Percentiles rank a stretch among this genome's conserved stretches.
phyloP scores from a whole-genome alignment of 257 asterid species.

The Cordia subcordata region DNA sequence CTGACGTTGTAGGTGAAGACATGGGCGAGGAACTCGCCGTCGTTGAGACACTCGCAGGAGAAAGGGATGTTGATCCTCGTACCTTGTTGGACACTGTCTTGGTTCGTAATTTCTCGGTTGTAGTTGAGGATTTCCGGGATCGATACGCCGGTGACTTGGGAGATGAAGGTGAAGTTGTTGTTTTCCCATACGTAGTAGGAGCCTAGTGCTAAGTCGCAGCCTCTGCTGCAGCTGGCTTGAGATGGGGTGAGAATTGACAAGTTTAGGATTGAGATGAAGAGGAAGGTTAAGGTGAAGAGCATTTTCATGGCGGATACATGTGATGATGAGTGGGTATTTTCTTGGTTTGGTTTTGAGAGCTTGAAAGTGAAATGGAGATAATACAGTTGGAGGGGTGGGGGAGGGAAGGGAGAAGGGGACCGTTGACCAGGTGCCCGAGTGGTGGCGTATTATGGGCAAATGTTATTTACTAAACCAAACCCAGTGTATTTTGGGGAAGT shows the following conservation, averaged over 20 bases:
- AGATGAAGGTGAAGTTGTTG: conserved; percentile 26
- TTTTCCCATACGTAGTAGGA: conserved; percentile 46
- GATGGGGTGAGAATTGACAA: conserved; percentile 7
- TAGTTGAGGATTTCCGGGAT: conserved; percentile 20
- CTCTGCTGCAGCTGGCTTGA: conserved; percentile 46
- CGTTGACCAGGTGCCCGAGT: conserved; percentile 2
- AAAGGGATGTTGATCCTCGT: conserved; percentile 57
- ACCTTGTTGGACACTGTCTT: conserved; percentile 36
- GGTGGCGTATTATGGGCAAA: too few species aligned
- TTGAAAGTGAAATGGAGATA: neutral
- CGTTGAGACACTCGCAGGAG: conserved; percentile 54
- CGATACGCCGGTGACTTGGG: conserved; percentile 16
- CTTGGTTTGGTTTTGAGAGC: neutral
- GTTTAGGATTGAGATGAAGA: neutral
- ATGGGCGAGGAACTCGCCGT: conserved; percentile 47
- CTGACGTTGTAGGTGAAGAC: conserved; percentile 30
- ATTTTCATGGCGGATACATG: neutral
- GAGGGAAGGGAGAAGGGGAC: neutral
- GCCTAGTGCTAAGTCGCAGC: conserved; percentile 67
- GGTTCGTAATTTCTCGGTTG: conserved; percentile 46
- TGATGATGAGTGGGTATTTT: neutral
- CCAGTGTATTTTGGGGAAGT: too few species aligned
- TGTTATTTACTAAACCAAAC: too few species aligned
- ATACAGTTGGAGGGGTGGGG: too few species aligned
- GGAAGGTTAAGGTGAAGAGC: neutral